Percentiles rank a stretch among this genome's conserved stretches.
Evolutionary conservation across 495 filamentous ascomycete species (phyloP).

Genomic region (Neurospora sp.): DNA sequence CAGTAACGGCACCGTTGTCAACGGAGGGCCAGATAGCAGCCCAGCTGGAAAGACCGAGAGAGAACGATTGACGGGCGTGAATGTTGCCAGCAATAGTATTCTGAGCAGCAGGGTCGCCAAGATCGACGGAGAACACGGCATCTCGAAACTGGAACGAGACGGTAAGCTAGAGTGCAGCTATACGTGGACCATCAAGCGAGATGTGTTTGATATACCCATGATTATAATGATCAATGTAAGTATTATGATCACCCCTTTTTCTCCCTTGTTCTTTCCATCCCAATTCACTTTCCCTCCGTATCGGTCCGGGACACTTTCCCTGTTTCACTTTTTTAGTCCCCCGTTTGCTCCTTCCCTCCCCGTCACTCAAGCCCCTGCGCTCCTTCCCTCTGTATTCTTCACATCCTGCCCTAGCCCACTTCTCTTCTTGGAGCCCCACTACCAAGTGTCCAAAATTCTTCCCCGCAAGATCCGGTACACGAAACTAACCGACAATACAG

Average conservation of each 20-base stretch:
- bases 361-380: no score
- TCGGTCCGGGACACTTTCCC: background rate
- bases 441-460: background rate
- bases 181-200: conserved; percentile 92
- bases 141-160: conserved; percentile 69
- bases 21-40: background rate
- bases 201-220: conserved; percentile 98
- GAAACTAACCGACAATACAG: conserved; percentile 21
- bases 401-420: background rate
- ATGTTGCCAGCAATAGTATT: conserved; percentile 26
- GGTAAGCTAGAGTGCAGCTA: conserved; percentile 91
- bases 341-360: background rate
- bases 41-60: conserved; percentile 11
- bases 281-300: background rate
- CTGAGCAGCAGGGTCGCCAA: conserved; percentile 43
- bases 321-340: background rate
- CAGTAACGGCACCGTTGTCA: background rate
- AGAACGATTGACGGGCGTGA: background rate
- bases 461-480: background rate
- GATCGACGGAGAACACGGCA: conserved; percentile 68
- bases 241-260: conserved; percentile 9
- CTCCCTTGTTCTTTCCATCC: background rate
- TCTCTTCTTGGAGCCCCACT: background rate
- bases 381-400: background rate
- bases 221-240: conserved; percentile 94